phyloP scores from a whole-genome alignment of 2,329 filamentous ascomycete genomes.

The Ceratocystis ficicola region DNA sequence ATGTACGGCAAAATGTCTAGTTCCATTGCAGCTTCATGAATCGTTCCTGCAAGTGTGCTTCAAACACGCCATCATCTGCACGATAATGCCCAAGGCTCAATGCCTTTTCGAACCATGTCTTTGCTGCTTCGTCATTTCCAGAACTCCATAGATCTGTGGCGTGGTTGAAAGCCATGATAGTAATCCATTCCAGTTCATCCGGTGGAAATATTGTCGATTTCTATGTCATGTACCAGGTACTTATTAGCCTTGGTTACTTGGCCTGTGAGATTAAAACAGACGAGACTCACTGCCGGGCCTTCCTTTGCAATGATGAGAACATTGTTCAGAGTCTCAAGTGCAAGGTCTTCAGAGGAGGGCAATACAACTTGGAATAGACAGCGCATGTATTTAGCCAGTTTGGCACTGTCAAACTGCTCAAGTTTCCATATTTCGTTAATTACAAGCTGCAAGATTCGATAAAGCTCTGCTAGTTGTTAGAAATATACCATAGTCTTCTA shows the following conservation, averaged over 20 bases:
- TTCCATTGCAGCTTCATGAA: conserved; percentile 32
- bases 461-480: conserved; percentile 34
- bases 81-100: conserved; percentile 49
- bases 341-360: conserved; percentile 41
- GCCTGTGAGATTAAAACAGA: conserved; percentile 7
- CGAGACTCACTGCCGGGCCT: conserved; percentile 35
- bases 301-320: conserved; percentile 42
- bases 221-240: conserved; percentile 19
- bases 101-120: conserved; percentile 51
- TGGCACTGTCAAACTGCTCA: conserved; percentile 43
- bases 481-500: background rate
- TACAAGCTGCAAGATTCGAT: conserved; percentile 49
- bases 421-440: conserved; percentile 55
- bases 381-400: conserved; percentile 64
- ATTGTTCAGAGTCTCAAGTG: conserved; percentile 52
- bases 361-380: conserved; percentile 62
- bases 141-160: conserved; percentile 52
- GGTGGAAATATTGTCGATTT: conserved; percentile 40
- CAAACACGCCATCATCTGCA: conserved; percentile 41
- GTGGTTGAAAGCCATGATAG: conserved; percentile 55
- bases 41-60: conserved; percentile 34
- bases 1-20: background rate
- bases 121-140: conserved; percentile 43
- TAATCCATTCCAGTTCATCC: conserved; percentile 66
- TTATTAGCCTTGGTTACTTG: background rate